Evolutionary conservation across 164 flowering plant genomes (phyloP), one percentile per base, ranked within the genome.

Genomic region (Umbellularia californica): DNA sequence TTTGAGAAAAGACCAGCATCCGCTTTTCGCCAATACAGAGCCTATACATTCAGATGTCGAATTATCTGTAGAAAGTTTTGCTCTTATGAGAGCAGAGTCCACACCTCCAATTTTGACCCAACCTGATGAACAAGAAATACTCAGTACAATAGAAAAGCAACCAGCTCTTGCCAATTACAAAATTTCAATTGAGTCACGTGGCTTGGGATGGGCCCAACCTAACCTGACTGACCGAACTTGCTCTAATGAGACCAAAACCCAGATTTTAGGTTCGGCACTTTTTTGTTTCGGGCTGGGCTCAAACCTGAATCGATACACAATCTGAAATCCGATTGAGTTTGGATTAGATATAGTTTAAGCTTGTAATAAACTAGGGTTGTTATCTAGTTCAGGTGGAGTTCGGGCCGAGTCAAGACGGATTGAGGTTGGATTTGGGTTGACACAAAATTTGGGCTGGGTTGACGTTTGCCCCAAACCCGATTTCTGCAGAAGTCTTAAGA

Each of bases 1-100:
- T 79, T 95, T 93, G 70, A 92, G 97, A 81, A 95, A 95, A 23
- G 99, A 91, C 99, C 99, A 95, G 80, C 99, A 95, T 4, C 89
- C 97, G 41, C 25, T 50, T 73, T 77, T 84, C 0, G 95, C 95
- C 10, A 81, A n/a, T 13, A 89, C 93, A 58, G 86, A 85, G 2
- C 97, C 99, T 23, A 93, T 77, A 65, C 95, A 93, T n/a, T 71
- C 60, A 9, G 67, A 69, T 0, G 79, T 74, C 5, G 77, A 70
- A 52, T 80, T 69, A 50, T 86, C 87, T 58, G 87, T 75, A 24
- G 72, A 80, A 3, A 93, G 81, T 63, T 80, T 89, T 11, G 97
- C 93, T 63, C 81, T 85, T 74, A 93, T 76, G 0, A 79, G 81
- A 70, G 86, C 80, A 27, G 92, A 84, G 17, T 77, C 80, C 60